Percentiles rank a stretch among this genome's conserved stretches.
phyloP scores from a whole-genome alignment of 306 rosid genomes.

The Citrullus amarus region DNA sequence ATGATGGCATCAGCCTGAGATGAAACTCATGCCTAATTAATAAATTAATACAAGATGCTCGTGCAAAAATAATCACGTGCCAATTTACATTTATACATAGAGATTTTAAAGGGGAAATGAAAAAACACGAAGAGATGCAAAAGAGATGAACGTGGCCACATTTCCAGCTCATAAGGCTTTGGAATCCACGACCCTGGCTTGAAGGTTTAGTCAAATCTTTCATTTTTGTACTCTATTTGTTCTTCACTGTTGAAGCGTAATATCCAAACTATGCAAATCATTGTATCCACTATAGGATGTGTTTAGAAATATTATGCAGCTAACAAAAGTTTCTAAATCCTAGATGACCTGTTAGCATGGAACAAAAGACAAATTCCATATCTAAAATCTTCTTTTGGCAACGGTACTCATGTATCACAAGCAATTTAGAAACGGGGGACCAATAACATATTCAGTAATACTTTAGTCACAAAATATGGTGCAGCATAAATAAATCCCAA shows the following conservation, averaged over 20 bases:
- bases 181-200: neutral
- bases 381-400: neutral
- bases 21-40: constrained; percentile 20
- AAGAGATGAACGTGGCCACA: neutral
- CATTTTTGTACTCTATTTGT: neutral
- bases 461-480: neutral
- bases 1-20: constrained; percentile 85
- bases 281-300: neutral
- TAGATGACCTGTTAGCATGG: neutral
- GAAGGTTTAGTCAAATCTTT: neutral
- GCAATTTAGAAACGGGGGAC: neutral
- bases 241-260: neutral
- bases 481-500: neutral
- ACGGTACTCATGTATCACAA: neutral
- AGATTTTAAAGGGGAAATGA: neutral
- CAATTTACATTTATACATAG: neutral
- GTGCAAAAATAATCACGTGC: constrained; percentile 2
- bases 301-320: neutral
- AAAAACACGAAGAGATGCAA: neutral
- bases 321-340: neutral
- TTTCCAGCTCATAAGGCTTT: neutral
- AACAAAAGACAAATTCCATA: neutral
- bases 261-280: neutral
- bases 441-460: neutral
- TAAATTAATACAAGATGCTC: constrained; percentile 16